Conservation (phyloP, 176 grass and related monocot genomes). For the Saccharum officinarum region DNA sequence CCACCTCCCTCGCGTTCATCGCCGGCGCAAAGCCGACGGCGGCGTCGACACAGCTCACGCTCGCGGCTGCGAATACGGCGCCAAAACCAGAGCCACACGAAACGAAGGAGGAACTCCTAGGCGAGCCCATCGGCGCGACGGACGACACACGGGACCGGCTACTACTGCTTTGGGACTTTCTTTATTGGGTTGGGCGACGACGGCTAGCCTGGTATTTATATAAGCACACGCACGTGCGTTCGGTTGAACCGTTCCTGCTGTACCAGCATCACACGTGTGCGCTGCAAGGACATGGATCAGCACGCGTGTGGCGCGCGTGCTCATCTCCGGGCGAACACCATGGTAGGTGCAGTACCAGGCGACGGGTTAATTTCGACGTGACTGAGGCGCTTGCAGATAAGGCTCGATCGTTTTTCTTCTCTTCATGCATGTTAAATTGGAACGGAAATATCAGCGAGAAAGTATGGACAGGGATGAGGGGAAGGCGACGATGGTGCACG, state of each 20-base stretch:
- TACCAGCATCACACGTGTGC: background rate
- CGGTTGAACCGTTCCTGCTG: background rate
- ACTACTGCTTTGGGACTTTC: background rate
- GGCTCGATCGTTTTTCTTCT: too few relatives aligned
- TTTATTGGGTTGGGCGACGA: too few relatives aligned
- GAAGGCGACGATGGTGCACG: too few relatives aligned
- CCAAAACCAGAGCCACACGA: background rate
- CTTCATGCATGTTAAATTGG: too few relatives aligned
- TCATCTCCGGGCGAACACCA: background rate
- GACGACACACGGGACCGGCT: background rate
- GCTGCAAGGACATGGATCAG: background rate
- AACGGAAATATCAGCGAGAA: too few relatives aligned
- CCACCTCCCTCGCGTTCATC: background rate
- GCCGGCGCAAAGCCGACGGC: background rate
- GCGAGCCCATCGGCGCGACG: background rate
- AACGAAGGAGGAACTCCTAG: background rate
- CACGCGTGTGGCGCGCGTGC: too few relatives aligned
- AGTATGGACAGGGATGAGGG: too few relatives aligned
- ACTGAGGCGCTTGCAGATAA: too few relatives aligned
- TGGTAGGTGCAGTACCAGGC: background rate
- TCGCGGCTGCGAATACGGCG: background rate
- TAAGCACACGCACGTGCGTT: background rate
- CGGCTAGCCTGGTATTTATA: background rate
- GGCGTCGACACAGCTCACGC: background rate
- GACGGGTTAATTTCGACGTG: background rate